Evolutionary conservation across 306 rosid genomes (phyloP), one percentile per base, ranked within the genome.

Genomic region (Cucumis melo): DNA sequence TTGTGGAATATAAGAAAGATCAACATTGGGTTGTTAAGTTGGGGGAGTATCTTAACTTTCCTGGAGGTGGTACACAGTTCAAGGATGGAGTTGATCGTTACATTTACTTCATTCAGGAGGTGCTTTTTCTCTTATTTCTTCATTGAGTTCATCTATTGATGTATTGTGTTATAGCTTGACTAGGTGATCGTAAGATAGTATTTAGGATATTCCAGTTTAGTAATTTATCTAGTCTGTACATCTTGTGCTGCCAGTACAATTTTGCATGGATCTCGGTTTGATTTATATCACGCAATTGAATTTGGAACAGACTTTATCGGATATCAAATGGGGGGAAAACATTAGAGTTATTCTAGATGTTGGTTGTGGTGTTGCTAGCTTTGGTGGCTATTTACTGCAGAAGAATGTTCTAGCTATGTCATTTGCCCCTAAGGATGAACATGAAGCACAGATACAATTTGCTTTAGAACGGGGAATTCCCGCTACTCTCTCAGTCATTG

Each of bases 381-480:
- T 94, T 77, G 99, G 97, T 67, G 99, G 96, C 53, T 80, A 86
- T 88, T 83, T 94, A 80, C 82, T 92, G 59, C 96, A 94, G 66
- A 92, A 73, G 76, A 86, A 92, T 78, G 97, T 88, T 59, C 89
- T 94, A 48, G 84, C 99, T 73, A 86, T 94, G 99, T 94, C 99
- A 34, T 88, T 94, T 81, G 99, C 97, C 34, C 99, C 99, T 0
- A 94, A 94, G 83, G 99, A 94, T 79, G 99, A 94, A 81, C 99
- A 94, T 62, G 99, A 94, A 83, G 99, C 99, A 75, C 99, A 94
- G 89, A 92, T 94, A 81, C 99, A 94, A 66, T 94, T 94, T 83
- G 99, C 99, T 77, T 77, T 94, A n/a, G 99, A 94, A 79, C 88
- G 99, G 65, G 99, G 99, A 78, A 92, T 94, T 83, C 99, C 99